Conservation (phyloP, 1,284 basidiomycete species). For the Apiotrichum gamsii region DNA sequence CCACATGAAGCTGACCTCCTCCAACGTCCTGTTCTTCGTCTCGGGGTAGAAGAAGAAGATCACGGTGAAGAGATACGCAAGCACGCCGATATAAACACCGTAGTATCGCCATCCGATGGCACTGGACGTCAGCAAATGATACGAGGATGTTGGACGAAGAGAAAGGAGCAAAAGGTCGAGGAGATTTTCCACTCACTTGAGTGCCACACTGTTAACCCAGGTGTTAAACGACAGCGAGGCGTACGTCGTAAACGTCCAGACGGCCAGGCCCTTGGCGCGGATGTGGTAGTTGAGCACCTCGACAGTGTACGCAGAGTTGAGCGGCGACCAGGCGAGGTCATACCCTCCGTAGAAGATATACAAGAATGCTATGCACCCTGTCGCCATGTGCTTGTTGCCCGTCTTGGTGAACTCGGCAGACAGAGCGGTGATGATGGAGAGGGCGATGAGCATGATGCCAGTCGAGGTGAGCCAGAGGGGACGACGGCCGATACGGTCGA, state of each 20-base stretch:
- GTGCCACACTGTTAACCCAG: constrained; percentile 28
- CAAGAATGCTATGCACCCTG: constrained; percentile 33
- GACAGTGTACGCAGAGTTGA: constrained; percentile 16
- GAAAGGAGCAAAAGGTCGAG: no score
- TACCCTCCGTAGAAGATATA: constrained; percentile 50
- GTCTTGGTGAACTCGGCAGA: constrained; percentile 55
- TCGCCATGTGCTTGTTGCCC: constrained; percentile 9
- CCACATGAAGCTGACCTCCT: no score
- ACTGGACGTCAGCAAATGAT: no score
- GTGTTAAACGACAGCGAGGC: constrained; percentile 18
- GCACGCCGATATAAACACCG: constrained; percentile 30
- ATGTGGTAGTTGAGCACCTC: constrained; percentile 20
- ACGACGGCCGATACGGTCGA: constrained; percentile 27
- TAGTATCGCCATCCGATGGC: constrained; percentile 22
- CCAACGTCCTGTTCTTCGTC: no score
- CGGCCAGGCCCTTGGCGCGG: constrained; percentile 25
- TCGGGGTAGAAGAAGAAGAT: constrained; percentile 39
- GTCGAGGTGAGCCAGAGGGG: constrained; percentile 30
- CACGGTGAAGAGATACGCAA: constrained; percentile 16
- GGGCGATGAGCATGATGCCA: constrained; percentile 25
- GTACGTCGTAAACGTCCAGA: constrained; percentile 14
- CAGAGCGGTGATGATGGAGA: constrained; percentile 36
- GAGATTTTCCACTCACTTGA: no score
- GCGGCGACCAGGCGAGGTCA: constrained; percentile 12
- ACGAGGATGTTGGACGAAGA: no score